Conservation (phyloP, 2,329 filamentous ascomycete genomes). For the Nannizziopsis barbatae region DNA sequence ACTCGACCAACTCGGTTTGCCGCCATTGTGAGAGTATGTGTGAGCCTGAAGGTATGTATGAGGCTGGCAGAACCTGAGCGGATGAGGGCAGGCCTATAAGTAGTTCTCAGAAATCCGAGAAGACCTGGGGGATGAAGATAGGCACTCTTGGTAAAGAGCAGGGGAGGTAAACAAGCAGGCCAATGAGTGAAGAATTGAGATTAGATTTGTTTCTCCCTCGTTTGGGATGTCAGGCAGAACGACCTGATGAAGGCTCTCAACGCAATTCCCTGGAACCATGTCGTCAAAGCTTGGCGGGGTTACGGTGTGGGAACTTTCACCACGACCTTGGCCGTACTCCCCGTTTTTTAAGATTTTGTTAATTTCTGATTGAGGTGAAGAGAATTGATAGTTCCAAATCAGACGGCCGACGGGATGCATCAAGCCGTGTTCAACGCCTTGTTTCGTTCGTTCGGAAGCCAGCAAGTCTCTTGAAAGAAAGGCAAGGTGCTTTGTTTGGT, state of each 20-base stretch:
- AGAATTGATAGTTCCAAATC: too few species aligned
- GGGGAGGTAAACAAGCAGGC: neutral
- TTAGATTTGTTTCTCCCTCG: neutral
- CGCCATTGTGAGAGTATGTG: constrained; percentile 4
- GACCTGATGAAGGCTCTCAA: neutral
- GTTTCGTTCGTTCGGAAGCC: too few species aligned
- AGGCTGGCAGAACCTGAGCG: too few species aligned
- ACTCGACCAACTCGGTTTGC: constrained; percentile 8
- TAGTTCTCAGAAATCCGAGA: neutral
- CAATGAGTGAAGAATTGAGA: neutral
- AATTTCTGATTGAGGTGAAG: neutral
- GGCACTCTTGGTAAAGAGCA: neutral
- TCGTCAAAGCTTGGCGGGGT: constrained; percentile 5
- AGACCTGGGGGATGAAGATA: neutral
- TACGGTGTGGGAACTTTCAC: constrained; percentile 1
- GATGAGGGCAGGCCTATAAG: neutral
- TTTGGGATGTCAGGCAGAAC: neutral
- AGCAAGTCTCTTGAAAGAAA: too few species aligned
- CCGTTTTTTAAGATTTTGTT: neutral
- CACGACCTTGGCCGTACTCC: neutral
- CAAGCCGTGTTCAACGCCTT: too few species aligned
- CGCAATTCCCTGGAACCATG: constrained; percentile 11
- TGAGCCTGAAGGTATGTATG: neutral
- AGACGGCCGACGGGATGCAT: too few species aligned
- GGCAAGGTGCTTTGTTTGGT: too few species aligned